Conservation (phyloP, 768 basidiomycete species). For the Pisolithus orientalis region DNA sequence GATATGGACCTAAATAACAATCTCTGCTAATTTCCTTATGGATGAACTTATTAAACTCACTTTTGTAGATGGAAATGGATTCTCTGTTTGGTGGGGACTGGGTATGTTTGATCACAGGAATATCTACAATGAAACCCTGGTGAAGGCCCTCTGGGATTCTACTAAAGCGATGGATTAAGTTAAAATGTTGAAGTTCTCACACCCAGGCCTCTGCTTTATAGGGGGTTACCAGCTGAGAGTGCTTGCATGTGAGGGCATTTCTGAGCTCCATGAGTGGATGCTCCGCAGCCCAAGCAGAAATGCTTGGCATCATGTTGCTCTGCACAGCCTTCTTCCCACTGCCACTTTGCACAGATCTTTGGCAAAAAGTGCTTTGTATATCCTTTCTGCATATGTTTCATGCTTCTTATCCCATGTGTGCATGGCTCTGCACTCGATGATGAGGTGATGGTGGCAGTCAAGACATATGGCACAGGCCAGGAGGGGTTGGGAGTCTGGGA, state of each 20-base stretch:
- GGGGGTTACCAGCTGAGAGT: background rate
- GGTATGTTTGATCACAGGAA: too few relatives aligned
- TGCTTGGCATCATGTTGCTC: conserved; percentile 1
- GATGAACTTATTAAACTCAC: background rate
- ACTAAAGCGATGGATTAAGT: background rate
- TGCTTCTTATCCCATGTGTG: conserved; percentile 2
- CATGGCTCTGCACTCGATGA: conserved; percentile 13
- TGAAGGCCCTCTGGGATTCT: background rate
- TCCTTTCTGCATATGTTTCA: background rate
- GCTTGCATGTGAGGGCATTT: conserved; percentile 6
- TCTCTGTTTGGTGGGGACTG: conserved; percentile 8
- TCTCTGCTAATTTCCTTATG: conserved; percentile 10
- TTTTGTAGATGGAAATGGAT: background rate
- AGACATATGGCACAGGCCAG: conserved; percentile 35
- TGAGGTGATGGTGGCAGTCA: conserved; percentile 22
- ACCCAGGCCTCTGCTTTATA: conserved; percentile 3
- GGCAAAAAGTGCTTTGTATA: conserved; percentile 10
- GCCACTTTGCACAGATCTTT: conserved; percentile 9
- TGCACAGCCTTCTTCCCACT: background rate
- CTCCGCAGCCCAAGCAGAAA: conserved; percentile 8
- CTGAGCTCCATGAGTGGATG: conserved; percentile 2
- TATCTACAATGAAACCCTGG: too few relatives aligned
- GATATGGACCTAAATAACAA: conserved; percentile 29
- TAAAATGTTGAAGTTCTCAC: background rate
- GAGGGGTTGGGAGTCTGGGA: too few relatives aligned